These are phyloP conservation scores for Whalleya microplaca DNA, from an alignment of 2,329 filamentous ascomycete species.

Conservation along the genomic window DNA sequence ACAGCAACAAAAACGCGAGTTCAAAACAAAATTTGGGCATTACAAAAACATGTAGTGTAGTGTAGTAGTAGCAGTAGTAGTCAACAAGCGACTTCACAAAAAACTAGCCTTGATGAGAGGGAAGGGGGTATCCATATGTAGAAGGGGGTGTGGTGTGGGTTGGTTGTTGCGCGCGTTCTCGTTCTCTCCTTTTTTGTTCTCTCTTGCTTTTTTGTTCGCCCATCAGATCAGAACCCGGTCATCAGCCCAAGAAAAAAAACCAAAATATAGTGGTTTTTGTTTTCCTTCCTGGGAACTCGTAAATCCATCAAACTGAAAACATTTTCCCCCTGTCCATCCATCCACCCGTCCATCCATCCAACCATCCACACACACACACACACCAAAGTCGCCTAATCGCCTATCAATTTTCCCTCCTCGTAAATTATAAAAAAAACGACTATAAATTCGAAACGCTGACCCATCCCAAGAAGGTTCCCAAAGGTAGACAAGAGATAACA, in stretches of 20 bases:
- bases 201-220: too few relatives aligned
- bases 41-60: constrained; percentile 7
- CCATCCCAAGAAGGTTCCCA: neutral
- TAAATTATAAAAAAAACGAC: neutral
- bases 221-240: too few relatives aligned
- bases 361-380: neutral
- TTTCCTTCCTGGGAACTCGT: too few relatives aligned
- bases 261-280: constrained; percentile 13
- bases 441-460: neutral
- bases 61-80: too few relatives aligned
- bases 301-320: too few relatives aligned
- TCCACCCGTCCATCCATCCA: too few relatives aligned
- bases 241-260: too few relatives aligned
- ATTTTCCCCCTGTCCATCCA: neutral
- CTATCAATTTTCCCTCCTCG: neutral
- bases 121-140: constrained; percentile 34
- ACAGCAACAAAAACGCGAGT: too few relatives aligned
- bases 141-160: neutral
- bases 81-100: constrained; percentile 13
- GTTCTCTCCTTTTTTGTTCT: constrained; percentile 13
- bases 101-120: constrained; percentile 22
- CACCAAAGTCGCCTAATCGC: neutral
- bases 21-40: constrained; percentile 28
- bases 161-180: too few relatives aligned
- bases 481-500: neutral